Base-by-base conservation (phyloP, 441 rosid genomes). In the Brassica hybrid region DNA sequence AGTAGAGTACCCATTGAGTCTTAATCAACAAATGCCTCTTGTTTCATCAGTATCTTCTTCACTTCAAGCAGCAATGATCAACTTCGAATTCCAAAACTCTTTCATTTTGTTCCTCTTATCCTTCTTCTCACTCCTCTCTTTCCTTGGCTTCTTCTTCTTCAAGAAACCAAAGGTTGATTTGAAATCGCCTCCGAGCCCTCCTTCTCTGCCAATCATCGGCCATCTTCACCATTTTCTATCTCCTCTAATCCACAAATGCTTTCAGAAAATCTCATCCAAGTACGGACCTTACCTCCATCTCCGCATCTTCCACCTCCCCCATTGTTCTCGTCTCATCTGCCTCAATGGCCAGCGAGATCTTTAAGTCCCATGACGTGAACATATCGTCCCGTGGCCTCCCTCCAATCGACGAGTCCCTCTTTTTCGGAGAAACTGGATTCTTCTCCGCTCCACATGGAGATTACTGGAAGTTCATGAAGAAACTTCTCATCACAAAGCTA, bases 291-390 rank as follows among this genome's bases (percentile, higher is more conserved):
- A 48, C 56, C 56, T 48, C 56, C 56, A 48, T n/a, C 56, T 48
- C 56, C 56, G 56, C 56, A 48, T 48, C 56, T 48, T 48, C 56
- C 56, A 48, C 56, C 56, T 48, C 18, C 56, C 34, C 56, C 56
- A 48, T 48, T 48, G 56, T 48, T n/a, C 56, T 48, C 56, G 56
- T 48, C 56, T 48, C 56, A n/a, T 48, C 56, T 5, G 56, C 56
- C 17, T 48, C 56, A 48, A 48, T 48, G 56, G 56, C 17, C 56
- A 2, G 2, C 56, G 56, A 48, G 56, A 48, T 48, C 56, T 48
- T 48, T 2, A 48, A 48, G 56, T 1, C 8, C 56, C 56, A 48
- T 48, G 56, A 48, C 56, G 17, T 48, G 56, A 48, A 48, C 2
- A 48, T 48, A 7, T 48, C 8, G 7, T 48, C 56, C 56, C 8